Evolutionary conservation across 2,329 filamentous ascomycete genomes (phyloP), one percentile per base, ranked within the genome.

Genomic region (Cordyceps cateniannulata): DNA sequence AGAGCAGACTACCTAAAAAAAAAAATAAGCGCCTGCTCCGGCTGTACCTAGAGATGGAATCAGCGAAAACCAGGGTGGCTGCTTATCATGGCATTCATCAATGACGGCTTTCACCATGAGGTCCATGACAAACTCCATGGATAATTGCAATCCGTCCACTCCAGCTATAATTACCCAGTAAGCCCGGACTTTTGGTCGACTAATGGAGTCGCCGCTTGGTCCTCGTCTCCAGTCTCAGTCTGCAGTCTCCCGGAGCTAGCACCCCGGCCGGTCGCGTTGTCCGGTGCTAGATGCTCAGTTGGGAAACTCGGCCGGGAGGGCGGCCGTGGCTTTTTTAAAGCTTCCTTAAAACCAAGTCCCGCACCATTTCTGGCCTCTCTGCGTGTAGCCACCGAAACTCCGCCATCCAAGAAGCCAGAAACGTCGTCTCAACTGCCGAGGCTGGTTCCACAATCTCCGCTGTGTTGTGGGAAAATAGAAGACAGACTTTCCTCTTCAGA

Each of bases 231-330:
- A 9, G 25, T 24, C 10, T 44, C 27, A 16, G 9, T 20, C 18
- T 35, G 35, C 16, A 3, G 22, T 7, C 27, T 24, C 10, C 52
- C 52, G 40, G 52, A 47, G 52, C 52, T 55, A 47, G 25, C 9
- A 35, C 29, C 52, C 40, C 42, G 25, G 54, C 44, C 54, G 44
- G 54, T 25, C 18, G 27, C 27, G n/a, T 6, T 25, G 20, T 10
- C 55, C 55, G 55, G 55, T 50, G 45, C 55, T 27, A 29, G 32
- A 40, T 42, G 42, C 55, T 58, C 3, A 50, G 24, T 58, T 58
- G 55, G 55, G 55, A 50, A 58, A 50, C 35, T 58, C 55, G 54
- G 54, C 54, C 54, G 54, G 54, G 44, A 48, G 53, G 27, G 25
- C 51, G 18, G 38, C 38, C 18, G 32, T 29, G 40, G 27, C 54